Percentiles rank a stretch among this genome's conserved stretches.
Conservation (phyloP, 768 basidiomycete genomes). For the Trametes punicea region DNA sequence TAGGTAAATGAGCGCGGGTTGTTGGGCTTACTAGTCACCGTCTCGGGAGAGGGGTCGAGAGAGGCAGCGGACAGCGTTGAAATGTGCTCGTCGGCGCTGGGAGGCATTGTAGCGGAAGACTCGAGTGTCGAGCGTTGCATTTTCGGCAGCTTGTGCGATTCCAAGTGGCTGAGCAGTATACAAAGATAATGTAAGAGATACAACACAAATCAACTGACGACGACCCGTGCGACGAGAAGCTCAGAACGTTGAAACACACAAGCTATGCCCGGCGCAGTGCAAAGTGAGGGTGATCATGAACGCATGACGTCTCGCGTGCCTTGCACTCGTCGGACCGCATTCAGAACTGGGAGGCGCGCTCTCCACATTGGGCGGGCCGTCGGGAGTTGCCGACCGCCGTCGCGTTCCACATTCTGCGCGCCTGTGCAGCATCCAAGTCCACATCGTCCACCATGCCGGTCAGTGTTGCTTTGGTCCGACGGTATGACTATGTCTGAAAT, state of each 20-base stretch:
- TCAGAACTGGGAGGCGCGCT: conserved; percentile 2
- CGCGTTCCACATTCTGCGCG: conserved; percentile 5
- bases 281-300: no score
- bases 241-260: no score
- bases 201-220: no score
- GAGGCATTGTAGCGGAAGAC: neutral
- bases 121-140: no score
- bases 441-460: conserved; percentile 24
- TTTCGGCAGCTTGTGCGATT: no score
- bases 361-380: neutral
- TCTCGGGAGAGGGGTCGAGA: conserved; percentile 59
- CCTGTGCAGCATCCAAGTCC: neutral
- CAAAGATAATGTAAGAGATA: no score
- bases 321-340: no score
- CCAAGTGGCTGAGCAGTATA: no score
- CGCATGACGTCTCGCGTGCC: neutral
- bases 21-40: conserved; percentile 61
- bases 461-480: neutral
- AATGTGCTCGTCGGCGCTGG: conserved; percentile 37
- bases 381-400: conserved; percentile 10
- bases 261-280: no score
- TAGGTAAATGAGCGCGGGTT: neutral
- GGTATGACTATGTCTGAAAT: no score
- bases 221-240: neutral
- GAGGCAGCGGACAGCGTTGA: conserved; percentile 13